Percentiles rank a stretch among this genome's conserved stretches.
Evolutionary conservation across 1,284 basidiomycete species (phyloP).

Genomic region (Boletus smithii): DNA sequence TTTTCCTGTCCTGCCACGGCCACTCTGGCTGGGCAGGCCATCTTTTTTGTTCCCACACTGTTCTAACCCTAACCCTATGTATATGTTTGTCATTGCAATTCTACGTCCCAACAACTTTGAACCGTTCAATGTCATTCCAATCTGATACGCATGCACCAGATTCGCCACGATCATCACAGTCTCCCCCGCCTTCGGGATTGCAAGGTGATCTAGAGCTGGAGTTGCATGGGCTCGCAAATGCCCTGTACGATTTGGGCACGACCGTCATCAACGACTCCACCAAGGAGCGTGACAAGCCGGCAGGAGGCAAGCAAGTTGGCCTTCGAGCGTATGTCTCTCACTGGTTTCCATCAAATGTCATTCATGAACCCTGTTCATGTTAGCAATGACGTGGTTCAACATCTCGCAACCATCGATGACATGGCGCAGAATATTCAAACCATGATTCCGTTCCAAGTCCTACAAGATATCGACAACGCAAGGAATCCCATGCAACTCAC

Average conservation of each 20-base stretch:
- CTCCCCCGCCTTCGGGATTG: slow-evolving; percentile 59
- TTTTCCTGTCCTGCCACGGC: slow-evolving; percentile 59
- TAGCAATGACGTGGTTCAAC: slow-evolving; percentile 68
- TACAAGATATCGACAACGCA: slow-evolving; percentile 72
- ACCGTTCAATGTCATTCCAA: slow-evolving; percentile 16
- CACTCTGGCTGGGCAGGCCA: slow-evolving; percentile 38
- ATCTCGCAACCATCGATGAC: slow-evolving; percentile 60
- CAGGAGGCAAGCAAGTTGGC: slow-evolving; percentile 66
- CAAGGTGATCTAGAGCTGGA: slow-evolving; percentile 77
- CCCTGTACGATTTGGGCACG: slow-evolving; percentile 72
- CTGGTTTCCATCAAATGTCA: not conserved
- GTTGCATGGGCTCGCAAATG: slow-evolving; percentile 66
- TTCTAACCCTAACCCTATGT: slow-evolving; percentile 44
- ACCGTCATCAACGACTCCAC: slow-evolving; percentile 76
- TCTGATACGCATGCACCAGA: slow-evolving; percentile 50
- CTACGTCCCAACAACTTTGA: too few relatives aligned
- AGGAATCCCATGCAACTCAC: slow-evolving; percentile 79
- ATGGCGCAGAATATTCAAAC: slow-evolving; percentile 57
- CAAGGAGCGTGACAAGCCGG: slow-evolving; percentile 67
- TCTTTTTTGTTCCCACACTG: not conserved
- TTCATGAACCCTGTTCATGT: not conserved
- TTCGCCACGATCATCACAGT: slow-evolving; percentile 67
- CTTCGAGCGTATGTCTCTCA: slow-evolving; percentile 51
- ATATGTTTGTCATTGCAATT: not conserved
- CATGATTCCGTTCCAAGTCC: slow-evolving; percentile 68